phyloP scores from a whole-genome alignment of 495 filamentous ascomycete genomes.

The Lasiosphaeria ovina region DNA sequence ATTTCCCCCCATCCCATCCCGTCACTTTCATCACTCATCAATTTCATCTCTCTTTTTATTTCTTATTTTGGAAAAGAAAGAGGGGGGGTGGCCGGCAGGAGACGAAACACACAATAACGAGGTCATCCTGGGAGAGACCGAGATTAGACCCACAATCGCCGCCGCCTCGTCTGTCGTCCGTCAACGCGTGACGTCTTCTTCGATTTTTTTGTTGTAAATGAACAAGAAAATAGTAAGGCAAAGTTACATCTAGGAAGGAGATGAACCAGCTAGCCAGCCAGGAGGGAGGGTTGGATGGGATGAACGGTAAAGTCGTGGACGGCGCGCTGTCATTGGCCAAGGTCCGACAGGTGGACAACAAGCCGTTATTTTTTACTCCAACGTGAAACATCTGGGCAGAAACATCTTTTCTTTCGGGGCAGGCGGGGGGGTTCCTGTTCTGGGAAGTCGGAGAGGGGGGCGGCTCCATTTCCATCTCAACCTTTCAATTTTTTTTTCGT shows the following conservation, averaged over 20 bases:
- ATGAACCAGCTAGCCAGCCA: too few relatives aligned
- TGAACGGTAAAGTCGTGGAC: neutral
- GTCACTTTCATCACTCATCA: neutral
- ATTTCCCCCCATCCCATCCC: neutral
- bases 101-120: neutral
- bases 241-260: neutral
- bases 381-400: too few relatives aligned
- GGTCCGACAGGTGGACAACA: neutral
- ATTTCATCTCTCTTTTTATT: neutral
- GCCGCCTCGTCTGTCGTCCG: constrained; percentile 13
- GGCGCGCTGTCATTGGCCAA: neutral
- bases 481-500: too few relatives aligned
- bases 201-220: neutral
- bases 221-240: neutral
- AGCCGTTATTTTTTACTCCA: neutral
- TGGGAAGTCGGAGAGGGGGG: too few relatives aligned
- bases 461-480: too few relatives aligned
- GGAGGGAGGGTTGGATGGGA: neutral
- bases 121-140: constrained; percentile 9
- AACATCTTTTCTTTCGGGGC: too few relatives aligned
- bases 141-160: constrained; percentile 21
- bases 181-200: neutral
- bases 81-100: neutral
- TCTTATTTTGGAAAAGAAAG: neutral
- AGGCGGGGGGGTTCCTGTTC: too few relatives aligned